Evolutionary conservation across 352 stramenopile species (phyloP).

Genomic region (Phytopythium delawarense): DNA sequence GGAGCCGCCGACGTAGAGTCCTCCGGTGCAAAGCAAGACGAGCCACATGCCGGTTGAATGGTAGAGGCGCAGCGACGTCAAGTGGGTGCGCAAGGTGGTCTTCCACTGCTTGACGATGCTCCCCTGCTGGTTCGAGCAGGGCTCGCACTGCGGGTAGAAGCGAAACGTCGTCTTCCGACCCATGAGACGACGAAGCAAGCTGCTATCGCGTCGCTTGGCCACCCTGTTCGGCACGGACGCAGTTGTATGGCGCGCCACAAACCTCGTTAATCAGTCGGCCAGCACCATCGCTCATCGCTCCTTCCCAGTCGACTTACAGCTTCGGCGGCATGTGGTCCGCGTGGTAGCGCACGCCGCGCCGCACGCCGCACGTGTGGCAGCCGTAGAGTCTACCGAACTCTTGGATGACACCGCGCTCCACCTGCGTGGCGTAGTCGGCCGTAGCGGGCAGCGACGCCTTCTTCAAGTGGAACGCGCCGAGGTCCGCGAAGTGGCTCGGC

Average conservation of each 20-base stretch:
- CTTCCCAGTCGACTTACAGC: slow-evolving; percentile 32
- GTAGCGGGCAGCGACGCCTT: slow-evolving; percentile 76
- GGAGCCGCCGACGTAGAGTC: slow-evolving; percentile 65
- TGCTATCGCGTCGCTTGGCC: slow-evolving; percentile 48
- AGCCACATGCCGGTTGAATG: slow-evolving; percentile 80
- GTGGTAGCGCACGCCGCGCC: slow-evolving; percentile 61
- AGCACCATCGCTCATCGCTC: background rate
- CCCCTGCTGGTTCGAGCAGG: slow-evolving; percentile 76
- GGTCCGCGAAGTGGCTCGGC: slow-evolving; percentile 69
- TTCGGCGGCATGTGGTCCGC: slow-evolving; percentile 87
- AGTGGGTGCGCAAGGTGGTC: slow-evolving; percentile 61
- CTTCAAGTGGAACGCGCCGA: slow-evolving; percentile 74
- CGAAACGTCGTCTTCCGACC: slow-evolving; percentile 57
- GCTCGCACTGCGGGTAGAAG: slow-evolving; percentile 83
- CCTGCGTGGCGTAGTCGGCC: slow-evolving; percentile 57
- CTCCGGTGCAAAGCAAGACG: slow-evolving; percentile 69
- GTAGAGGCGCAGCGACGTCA: slow-evolving; percentile 61
- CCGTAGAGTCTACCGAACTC: slow-evolving; percentile 76
- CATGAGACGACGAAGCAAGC: slow-evolving; percentile 31
- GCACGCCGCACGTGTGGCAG: slow-evolving; percentile 80
- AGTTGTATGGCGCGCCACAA: background rate
- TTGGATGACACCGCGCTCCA: slow-evolving; percentile 67
- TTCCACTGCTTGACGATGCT: slow-evolving; percentile 60
- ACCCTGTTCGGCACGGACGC: slow-evolving; percentile 21
- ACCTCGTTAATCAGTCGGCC: background rate